phyloP scores from a whole-genome alignment of 208 protist genomes.

The Crithidia acanthocephali region DNA sequence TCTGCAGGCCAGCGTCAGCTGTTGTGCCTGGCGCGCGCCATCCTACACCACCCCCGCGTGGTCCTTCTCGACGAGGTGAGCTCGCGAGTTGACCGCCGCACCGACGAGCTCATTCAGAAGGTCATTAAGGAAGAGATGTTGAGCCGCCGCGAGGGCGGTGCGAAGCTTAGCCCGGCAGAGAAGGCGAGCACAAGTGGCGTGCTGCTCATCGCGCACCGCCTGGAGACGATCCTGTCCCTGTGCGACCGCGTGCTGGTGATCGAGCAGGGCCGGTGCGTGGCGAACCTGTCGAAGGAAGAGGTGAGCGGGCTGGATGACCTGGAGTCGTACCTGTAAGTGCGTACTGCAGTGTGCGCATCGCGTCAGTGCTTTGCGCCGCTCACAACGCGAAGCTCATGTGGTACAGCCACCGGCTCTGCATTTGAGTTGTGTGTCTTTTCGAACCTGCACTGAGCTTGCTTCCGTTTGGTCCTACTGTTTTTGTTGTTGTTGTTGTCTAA shows the following conservation, averaged over 20 bases:
- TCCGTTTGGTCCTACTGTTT: too few species aligned
- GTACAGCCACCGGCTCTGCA: too few species aligned
- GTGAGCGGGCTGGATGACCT: constrained; percentile 50
- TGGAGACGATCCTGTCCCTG: constrained; percentile 95
- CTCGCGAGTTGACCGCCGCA: constrained; percentile 75
- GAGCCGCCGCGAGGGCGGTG: constrained; percentile 22
- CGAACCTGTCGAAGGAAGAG: constrained; percentile 52
- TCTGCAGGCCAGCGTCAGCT: constrained; percentile 96
- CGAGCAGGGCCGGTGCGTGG: constrained; percentile 52
- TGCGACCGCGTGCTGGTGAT: constrained; percentile 92
- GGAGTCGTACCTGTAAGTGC: constrained; percentile 50
- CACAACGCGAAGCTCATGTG: too few species aligned
- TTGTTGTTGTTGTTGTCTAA: too few species aligned
- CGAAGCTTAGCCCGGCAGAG: constrained; percentile 3
- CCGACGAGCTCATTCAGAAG: constrained; percentile 92
- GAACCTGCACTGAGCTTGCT: too few species aligned
- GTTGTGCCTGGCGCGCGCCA: constrained; percentile 95
- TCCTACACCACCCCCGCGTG: constrained; percentile 90
- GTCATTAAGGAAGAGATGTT: constrained; percentile 84
- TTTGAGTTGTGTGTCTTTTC: too few species aligned
- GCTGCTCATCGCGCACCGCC: constrained; percentile 96
- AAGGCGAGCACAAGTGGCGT: constrained; percentile 77
- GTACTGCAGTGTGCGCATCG: not conserved
- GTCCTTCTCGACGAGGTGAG: constrained; percentile 98
- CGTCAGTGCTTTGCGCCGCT: too few species aligned